phyloP scores from a whole-genome alignment of 805 yeast species.

The Spathaspora arborariae region DNA sequence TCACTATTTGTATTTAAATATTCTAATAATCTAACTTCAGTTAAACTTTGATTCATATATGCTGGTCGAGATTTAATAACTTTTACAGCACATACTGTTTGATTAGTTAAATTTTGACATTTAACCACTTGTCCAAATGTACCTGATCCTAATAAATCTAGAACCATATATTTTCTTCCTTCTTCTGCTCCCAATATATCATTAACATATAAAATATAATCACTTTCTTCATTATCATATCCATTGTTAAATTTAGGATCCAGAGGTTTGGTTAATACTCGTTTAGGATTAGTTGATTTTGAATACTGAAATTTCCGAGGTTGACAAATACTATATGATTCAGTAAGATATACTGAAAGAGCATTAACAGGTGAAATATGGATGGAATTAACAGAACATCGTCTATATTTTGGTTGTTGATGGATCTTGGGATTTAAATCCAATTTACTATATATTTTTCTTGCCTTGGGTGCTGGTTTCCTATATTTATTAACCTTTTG shows the following conservation, averaged over 20 bases:
- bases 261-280: constrained; percentile 90
- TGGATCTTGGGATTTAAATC: constrained; percentile 63
- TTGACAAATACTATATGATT: constrained; percentile 81
- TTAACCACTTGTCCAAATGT: constrained; percentile 98
- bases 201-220: constrained; percentile 89
- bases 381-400: constrained; percentile 61
- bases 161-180: constrained; percentile 79
- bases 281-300: constrained; percentile 79
- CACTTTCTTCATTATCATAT: constrained; percentile 81
- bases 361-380: constrained; percentile 80
- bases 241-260: constrained; percentile 82
- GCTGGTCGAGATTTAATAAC: constrained; percentile 92
- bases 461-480: constrained; percentile 46
- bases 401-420: constrained; percentile 62
- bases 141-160: constrained; percentile 92
- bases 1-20: constrained; percentile 64
- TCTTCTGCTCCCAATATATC: constrained; percentile 87
- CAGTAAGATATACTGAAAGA: constrained; percentile 68
- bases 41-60: constrained; percentile 83
- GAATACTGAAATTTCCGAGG: constrained; percentile 75
- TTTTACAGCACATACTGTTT: constrained; percentile 89
- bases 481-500: constrained; percentile 18
- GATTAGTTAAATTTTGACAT: constrained; percentile 76
- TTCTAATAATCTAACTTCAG: constrained; percentile 85
- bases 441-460: constrained; percentile 34